Evolutionary conservation across 805 yeast species (phyloP), one percentile per base, ranked within the genome.

Genomic region (Barnettozyma siamensis): DNA sequence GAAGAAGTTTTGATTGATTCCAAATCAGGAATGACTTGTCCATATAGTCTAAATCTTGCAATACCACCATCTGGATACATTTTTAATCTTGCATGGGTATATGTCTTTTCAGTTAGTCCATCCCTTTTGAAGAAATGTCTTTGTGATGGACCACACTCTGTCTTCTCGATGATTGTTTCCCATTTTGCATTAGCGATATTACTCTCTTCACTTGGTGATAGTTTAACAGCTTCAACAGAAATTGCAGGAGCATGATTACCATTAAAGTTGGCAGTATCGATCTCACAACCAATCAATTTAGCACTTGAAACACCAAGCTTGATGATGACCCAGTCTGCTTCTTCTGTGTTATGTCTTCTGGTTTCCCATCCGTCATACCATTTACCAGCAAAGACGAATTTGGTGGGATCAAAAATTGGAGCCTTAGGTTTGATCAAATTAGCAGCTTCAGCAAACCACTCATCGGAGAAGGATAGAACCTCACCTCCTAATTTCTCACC

Each of bases 361-460:
- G 98, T 91, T 64, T 91, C 98, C 98, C 98, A 91, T 18, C 99
- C 99, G 53, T 91, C 99, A 59, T 87, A 91, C 96, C 97, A 91
- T 4, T 96, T 96, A 38, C 98, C 98, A 3, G 89, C 76, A 45
- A 75, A 83, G 2, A 81, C 77, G 62, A 88, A 89, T 53, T 75
- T 72, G 23, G 88, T 83, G 10, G 84, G 82, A 53, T 88, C 95
- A 56, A 94, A 70, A 43, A 87, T 75, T 2, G 97, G 95, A 3
- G 81, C 73, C 35, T 72, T 73, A 30, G 96, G 89, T 57, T 85
- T 80, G 60, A 88, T 80, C 54, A 91, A 72, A 64, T 91, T 91
- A 26, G 72, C 76, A 6, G 98, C 98, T 33, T 78, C 91, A 1
- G 97, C 98, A 65, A 91, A 91, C 93, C 94, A 91, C 65, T 91